Conservation (phyloP, 495 filamentous ascomycete genomes). For the Bacidia rubella region DNA sequence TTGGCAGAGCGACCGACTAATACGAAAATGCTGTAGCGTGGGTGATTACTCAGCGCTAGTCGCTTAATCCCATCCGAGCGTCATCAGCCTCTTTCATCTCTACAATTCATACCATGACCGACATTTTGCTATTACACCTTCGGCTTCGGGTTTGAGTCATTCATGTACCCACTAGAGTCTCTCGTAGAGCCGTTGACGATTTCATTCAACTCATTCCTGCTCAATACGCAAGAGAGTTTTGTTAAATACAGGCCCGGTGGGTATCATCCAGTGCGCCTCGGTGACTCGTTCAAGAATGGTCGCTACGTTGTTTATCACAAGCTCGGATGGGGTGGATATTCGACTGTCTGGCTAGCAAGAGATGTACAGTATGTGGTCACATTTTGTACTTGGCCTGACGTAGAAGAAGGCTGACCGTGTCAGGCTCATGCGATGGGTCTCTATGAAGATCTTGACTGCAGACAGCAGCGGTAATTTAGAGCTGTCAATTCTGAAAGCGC, state of each 20-base stretch:
- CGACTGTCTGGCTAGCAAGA: constrained; percentile 36
- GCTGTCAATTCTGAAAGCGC: not conserved
- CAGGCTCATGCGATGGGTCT: constrained; percentile 1
- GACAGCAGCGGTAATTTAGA: not conserved
- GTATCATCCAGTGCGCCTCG: constrained; percentile 33
- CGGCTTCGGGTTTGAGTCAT: too few relatives aligned
- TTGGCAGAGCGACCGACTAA: too few relatives aligned
- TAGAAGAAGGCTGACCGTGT: not conserved
- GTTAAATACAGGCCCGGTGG: constrained; percentile 25
- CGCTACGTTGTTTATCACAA: constrained; percentile 36
- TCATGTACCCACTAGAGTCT: too few relatives aligned
- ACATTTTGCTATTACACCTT: too few relatives aligned
- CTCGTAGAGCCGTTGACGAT: too few relatives aligned
- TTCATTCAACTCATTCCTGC: too few relatives aligned
- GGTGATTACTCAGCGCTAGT: too few relatives aligned
- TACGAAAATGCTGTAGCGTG: too few relatives aligned
- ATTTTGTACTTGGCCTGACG: not conserved
- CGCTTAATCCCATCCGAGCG: too few relatives aligned
- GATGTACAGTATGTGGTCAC: constrained; percentile 24
- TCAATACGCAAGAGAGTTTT: constrained; percentile 17
- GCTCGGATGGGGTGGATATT: constrained; percentile 34
- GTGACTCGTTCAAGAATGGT: constrained; percentile 24
- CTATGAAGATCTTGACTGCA: constrained; percentile 6
- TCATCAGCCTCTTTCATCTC: too few relatives aligned
- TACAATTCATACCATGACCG: too few relatives aligned